A percentile compares a stretch with the other conserved stretches of the same genome.
phyloP scores from a whole-genome alignment of 495 filamentous ascomycete species.

The Acidomyces sp. region DNA sequence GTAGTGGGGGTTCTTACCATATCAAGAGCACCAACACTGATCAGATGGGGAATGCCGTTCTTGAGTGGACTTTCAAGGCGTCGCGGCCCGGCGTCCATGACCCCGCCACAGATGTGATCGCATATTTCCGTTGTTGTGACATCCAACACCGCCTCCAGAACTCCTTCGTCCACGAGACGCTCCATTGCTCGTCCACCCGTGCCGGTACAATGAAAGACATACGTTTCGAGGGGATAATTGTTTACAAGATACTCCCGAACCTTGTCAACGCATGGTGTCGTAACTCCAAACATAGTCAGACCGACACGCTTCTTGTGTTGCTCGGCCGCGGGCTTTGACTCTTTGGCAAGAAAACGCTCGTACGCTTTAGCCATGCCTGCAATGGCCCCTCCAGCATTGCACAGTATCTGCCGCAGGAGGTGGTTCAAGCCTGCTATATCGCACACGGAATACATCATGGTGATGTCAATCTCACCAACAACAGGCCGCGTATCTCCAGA shows the following conservation, averaged over 20 bases:
- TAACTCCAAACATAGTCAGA: constrained; percentile 65
- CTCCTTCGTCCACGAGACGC: constrained; percentile 39
- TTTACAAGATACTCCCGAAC: constrained; percentile 35
- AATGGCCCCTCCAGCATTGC: constrained; percentile 48
- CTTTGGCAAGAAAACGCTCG: constrained; percentile 5
- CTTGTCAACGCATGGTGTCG: constrained; percentile 45
- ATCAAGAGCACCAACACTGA: constrained; percentile 52
- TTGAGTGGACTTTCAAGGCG: constrained; percentile 42
- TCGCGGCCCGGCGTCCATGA: constrained; percentile 41
- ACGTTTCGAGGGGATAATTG: constrained; percentile 38
- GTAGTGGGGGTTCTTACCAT: no score
- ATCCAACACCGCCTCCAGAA: constrained; percentile 50
- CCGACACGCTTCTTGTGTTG: constrained; percentile 36
- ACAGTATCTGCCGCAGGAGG: constrained; percentile 41
- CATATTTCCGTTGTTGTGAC: constrained; percentile 56
- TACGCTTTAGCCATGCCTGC: constrained; percentile 42
- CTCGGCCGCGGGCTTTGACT: neutral
- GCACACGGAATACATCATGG: constrained; percentile 56
- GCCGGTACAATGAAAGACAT: constrained; percentile 58
- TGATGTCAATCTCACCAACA: constrained; percentile 53
- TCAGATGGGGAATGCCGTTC: constrained; percentile 45
- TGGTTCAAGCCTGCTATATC: constrained; percentile 54
- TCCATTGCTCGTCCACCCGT: constrained; percentile 57
- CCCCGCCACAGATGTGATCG: constrained; percentile 48
- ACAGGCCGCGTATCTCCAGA: constrained; percentile 45